Conservation (phyloP, 495 filamentous ascomycete genomes). For the Penicillium chermesinum region DNA sequence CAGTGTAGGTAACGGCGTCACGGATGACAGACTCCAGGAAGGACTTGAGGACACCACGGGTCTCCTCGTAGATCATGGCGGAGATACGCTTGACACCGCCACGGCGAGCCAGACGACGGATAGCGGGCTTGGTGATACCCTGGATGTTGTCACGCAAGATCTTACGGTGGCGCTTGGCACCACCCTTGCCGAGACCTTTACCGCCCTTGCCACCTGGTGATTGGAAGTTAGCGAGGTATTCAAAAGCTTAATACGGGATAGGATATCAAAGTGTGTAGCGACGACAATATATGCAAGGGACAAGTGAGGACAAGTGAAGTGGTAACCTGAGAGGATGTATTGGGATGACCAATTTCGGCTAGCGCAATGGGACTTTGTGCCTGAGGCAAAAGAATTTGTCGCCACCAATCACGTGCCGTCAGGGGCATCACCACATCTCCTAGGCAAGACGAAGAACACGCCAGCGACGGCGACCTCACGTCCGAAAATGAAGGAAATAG, state of each 20-base stretch:
- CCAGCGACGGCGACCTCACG: constrained; percentile 17
- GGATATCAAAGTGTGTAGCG: neutral
- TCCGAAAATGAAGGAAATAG: constrained; percentile 11
- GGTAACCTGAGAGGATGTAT: neutral
- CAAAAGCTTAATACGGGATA: neutral
- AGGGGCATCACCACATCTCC: constrained; percentile 17
- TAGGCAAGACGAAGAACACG: neutral
- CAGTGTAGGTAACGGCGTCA: constrained; percentile 97
- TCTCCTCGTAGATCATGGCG: constrained; percentile 67
- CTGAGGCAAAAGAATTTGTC: constrained; percentile 6
- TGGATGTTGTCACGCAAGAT: constrained; percentile 99
- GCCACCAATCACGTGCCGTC: constrained; percentile 11
- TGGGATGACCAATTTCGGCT: constrained; percentile 3
- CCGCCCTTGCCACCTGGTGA: constrained; percentile 83
- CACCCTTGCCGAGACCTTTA: constrained; percentile 80
- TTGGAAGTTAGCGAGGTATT: constrained; percentile 15
- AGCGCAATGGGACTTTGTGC: constrained; percentile 6
- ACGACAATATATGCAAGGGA: neutral
- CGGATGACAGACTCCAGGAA: constrained; percentile 69
- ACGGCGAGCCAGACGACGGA: constrained; percentile 61
- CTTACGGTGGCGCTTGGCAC: constrained; percentile 98
- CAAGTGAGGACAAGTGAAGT: constrained; percentile 5
- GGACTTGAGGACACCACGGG: constrained; percentile 61
- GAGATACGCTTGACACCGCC: constrained; percentile 63
- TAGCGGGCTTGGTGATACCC: constrained; percentile 69